Base-by-base conservation (phyloP, 2,329 filamentous ascomycete genomes). In the Fusarium falciforme region DNA sequence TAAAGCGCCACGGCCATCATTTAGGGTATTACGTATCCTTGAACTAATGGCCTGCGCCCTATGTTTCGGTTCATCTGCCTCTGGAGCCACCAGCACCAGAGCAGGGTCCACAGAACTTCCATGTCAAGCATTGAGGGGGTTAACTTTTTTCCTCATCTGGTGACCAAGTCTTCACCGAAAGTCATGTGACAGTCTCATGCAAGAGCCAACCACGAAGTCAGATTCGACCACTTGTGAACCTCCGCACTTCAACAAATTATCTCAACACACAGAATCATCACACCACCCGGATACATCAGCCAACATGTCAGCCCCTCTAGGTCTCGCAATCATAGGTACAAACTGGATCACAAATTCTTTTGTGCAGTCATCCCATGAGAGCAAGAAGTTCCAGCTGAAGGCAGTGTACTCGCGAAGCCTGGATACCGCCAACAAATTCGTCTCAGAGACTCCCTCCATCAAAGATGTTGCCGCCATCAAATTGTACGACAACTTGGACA, bases 341-440 rank as follows among this genome's bases (percentile, higher is more conserved):
- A 75, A 75, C 47, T 75, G 73, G 73, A 75, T 75, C 20, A 75
- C 73, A 16, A 71, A 66, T 17, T 75, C 73, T 1, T 75, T 75
- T n/a, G 68, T 74, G 2, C 73, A 75, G 8, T 75, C 73, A 29
- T 62, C 49, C 27, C 73, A 75, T n/a, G 57, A 75, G 31, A 75
- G 73, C 38, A 67, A 69, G 11, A 11, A 40, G 4, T 75, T 75
- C 4, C 9, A 61, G 10, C 67, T 75, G 7, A 65, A 33, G 12
- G 70, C 70, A 6, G 73, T 73, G 1, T 75, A 73, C 11, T 75
- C 73, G 3, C 72, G 73, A 3, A 75, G 64, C 7, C 33, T 69
- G 7, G 59, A 73, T 12, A 75, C 73, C 1, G 73, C 73, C 14
- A 73, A 31, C 1, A 64, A 25, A 11, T 75, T 75, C 10, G 59